A percentile compares a stretch with the other conserved stretches of the same genome.
These are phyloP conservation scores for Zopfia rhizophila DNA, from an alignment of 2,329 filamentous ascomycete species.

Conservation along the genomic window DNA sequence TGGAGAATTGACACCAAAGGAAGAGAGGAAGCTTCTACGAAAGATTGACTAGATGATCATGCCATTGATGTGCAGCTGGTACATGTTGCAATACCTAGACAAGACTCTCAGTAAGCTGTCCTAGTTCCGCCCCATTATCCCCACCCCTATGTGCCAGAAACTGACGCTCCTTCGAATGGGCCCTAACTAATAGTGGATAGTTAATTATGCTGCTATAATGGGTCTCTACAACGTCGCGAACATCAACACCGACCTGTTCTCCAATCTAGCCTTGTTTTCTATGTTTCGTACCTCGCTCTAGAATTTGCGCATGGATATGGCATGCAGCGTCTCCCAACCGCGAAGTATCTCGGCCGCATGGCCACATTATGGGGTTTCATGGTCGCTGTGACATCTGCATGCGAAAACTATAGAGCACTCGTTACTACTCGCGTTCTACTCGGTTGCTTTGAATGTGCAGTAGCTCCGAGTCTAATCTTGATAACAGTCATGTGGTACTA, in stretches of 20 bases:
- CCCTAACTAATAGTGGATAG: conserved; percentile 11
- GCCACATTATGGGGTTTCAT: conserved; percentile 60
- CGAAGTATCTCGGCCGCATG: conserved; percentile 61
- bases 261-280: conserved; percentile 50
- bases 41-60: conserved; percentile 56
- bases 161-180: no score
- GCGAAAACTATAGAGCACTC: conserved; percentile 61
- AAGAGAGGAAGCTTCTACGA: conserved; percentile 32
- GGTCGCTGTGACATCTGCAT: conserved; percentile 59
- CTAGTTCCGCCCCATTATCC: neutral
- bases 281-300: conserved; percentile 50
- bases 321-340: conserved; percentile 64
- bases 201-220: conserved; percentile 57
- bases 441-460: conserved; percentile 61
- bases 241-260: conserved; percentile 50
- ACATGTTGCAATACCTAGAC: conserved; percentile 54
- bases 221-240: conserved; percentile 51
- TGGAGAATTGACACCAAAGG: conserved; percentile 22
- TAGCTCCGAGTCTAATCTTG: conserved; percentile 68
- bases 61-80: conserved; percentile 52
- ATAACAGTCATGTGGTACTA: conserved; percentile 75
- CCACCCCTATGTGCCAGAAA: no score
- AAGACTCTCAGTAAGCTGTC: conserved; percentile 60
- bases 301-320: conserved; percentile 58
- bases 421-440: conserved; percentile 62